phyloP scores from a whole-genome alignment of 345 rosid species.

The Moricandia arvensis region DNA sequence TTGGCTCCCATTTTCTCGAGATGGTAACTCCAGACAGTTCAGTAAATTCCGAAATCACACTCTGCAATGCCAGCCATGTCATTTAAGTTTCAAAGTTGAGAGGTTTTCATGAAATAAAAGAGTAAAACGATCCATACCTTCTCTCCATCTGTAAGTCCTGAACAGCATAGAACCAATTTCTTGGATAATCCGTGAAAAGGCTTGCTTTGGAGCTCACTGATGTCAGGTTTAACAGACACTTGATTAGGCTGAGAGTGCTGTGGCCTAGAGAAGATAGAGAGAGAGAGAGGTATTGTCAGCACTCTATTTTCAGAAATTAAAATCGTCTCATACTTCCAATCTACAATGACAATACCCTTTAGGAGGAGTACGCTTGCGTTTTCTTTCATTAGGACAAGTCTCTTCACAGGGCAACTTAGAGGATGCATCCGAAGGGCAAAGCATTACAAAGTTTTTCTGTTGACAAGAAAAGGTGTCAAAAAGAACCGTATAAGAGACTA shows the following conservation, averaged over 20 bases:
- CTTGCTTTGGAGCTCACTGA: constrained; percentile 29
- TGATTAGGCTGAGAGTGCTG: constrained; percentile 28
- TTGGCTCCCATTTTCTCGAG: constrained; percentile 62
- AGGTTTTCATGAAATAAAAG: background rate
- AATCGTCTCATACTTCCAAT: background rate
- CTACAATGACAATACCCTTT: constrained; percentile 43
- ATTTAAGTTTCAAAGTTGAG: background rate
- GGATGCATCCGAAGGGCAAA: constrained; percentile 76
- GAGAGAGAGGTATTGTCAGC: background rate
- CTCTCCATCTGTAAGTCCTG: constrained; percentile 69
- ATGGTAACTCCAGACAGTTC: constrained; percentile 52
- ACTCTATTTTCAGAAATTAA: background rate
- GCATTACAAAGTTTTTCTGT: constrained; percentile 83
- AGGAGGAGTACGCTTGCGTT: constrained; percentile 34
- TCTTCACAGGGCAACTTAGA: constrained; percentile 67
- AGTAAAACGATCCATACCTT: constrained; percentile 44
- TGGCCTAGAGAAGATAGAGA: constrained; percentile 44
- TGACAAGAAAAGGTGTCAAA: constrained; percentile 6
- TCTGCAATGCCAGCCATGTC: constrained; percentile 52
- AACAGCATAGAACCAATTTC: constrained; percentile 75
- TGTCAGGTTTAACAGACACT: constrained; percentile 34
- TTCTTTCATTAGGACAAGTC: constrained; percentile 35
- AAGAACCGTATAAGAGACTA: background rate
- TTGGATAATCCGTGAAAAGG: constrained; percentile 31
- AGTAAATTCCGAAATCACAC: constrained; percentile 54